These are phyloP conservation scores for Elymus sibiricus DNA, from an alignment of 176 grass and related monocot genomes.

Conservation along the genomic window DNA sequence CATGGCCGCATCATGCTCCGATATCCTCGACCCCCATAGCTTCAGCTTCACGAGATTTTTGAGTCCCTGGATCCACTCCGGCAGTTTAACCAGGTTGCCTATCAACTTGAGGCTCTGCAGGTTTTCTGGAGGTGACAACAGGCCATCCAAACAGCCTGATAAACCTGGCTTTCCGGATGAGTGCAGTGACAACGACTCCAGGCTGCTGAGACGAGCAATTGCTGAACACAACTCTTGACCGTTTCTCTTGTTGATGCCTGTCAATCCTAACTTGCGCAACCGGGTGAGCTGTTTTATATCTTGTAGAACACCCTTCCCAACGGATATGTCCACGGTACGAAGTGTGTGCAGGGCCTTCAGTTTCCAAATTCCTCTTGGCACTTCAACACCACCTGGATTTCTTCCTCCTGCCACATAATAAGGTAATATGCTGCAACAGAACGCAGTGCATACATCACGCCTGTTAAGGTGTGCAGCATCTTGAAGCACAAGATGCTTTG, in stretches of 20 bases:
- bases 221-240: neutral
- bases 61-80: neutral
- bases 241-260: neutral
- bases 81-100: too few relatives aligned
- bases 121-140: neutral
- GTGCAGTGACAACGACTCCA: neutral
- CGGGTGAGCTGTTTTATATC: neutral
- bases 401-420: too few relatives aligned
- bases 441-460: neutral
- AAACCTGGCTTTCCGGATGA: neutral
- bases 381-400: neutral
- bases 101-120: neutral
- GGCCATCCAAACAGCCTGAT: neutral
- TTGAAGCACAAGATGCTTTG: fast-evolving
- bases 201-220: neutral
- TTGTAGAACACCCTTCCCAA: fast-evolving
- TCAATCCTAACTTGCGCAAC: neutral
- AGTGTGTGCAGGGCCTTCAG: neutral
- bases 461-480: fast-evolving
- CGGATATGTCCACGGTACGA: fast-evolving
- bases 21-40: fast-evolving
- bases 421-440: neutral
- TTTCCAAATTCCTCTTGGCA: neutral
- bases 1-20: neutral
- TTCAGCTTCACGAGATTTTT: neutral